phyloP scores from a whole-genome alignment of 1,284 basidiomycete species.

The Boletus subluridellus region DNA sequence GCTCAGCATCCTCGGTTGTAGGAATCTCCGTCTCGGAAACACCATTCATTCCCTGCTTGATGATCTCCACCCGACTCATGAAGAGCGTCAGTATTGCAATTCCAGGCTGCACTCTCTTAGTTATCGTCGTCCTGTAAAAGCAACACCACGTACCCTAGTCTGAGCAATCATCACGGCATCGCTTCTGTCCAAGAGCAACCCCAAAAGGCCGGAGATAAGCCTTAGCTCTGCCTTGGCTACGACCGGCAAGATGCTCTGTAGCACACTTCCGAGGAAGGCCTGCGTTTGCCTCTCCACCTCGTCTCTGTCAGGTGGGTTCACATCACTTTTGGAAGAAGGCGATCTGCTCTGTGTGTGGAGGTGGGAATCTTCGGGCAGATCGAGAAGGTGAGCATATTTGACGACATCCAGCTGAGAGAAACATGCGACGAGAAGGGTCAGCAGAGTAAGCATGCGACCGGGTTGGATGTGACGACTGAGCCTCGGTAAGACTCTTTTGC shows the following conservation, averaged over 20 bases:
- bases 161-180: slow-evolving; percentile 70
- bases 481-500: slow-evolving; percentile 89
- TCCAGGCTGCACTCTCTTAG: slow-evolving; percentile 64
- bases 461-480: slow-evolving; percentile 82
- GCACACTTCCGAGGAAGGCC: slow-evolving; percentile 79
- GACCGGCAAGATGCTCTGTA: slow-evolving; percentile 83
- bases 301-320: slow-evolving; percentile 45
- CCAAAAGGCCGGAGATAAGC: slow-evolving; percentile 84
- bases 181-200: slow-evolving; percentile 79
- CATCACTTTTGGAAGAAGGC: slow-evolving; percentile 20
- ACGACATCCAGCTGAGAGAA: slow-evolving; percentile 94
- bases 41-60: too few species aligned
- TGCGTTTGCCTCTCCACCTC: slow-evolving; percentile 88
- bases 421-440: slow-evolving; percentile 91
- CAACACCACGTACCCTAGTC: slow-evolving; percentile 60
- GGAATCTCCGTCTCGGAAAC: too few species aligned
- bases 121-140: background rate
- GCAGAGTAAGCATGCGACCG: slow-evolving; percentile 78
- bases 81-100: slow-evolving; percentile 78
- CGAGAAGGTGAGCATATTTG: slow-evolving; percentile 66
- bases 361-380: slow-evolving; percentile 56
- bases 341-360: slow-evolving; percentile 23
- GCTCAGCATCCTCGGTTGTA: slow-evolving; percentile 50
- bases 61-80: too few species aligned
- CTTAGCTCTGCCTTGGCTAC: slow-evolving; percentile 77